Conservation (phyloP, 2,329 filamentous ascomycete species). For the Aspergillus sp. region DNA sequence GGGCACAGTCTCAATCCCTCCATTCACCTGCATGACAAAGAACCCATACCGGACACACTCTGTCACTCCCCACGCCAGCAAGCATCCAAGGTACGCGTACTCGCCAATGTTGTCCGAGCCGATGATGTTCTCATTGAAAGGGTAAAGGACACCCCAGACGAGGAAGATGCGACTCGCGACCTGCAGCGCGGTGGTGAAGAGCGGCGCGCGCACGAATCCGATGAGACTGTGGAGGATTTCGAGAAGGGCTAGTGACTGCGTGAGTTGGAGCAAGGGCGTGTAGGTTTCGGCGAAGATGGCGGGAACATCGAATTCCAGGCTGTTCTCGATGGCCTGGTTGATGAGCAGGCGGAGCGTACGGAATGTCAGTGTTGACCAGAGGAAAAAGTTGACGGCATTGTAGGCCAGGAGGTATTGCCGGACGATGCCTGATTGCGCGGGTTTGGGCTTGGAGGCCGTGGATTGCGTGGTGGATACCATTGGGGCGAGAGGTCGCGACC, state of each 20-base stretch:
- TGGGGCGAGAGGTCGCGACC: background rate
- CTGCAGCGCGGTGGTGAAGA: conserved; percentile 87
- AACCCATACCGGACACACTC: conserved; percentile 93
- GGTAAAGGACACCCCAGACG: conserved; percentile 80
- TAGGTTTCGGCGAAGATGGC: conserved; percentile 53
- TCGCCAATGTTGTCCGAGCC: conserved; percentile 40
- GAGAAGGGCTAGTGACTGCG: conserved; percentile 80
- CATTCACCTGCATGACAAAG: conserved; percentile 71
- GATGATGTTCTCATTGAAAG: conserved; percentile 63
- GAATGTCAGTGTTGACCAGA: conserved; percentile 79
- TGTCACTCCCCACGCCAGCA: conserved; percentile 85
- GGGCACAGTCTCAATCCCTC: conserved; percentile 60
- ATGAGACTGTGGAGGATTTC: conserved; percentile 82
- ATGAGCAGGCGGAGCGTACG: conserved; percentile 65
- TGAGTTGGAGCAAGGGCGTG: conserved; percentile 56
- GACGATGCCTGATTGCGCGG: conserved; percentile 53
- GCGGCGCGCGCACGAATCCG: conserved; percentile 81
- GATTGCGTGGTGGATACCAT: conserved; percentile 13
- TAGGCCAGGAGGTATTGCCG: conserved; percentile 78
- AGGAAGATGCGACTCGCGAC: conserved; percentile 85
- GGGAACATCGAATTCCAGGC: conserved; percentile 42
- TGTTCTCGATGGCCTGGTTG: conserved; percentile 49
- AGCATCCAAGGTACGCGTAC: conserved; percentile 52
- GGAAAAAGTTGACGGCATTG: conserved; percentile 75
- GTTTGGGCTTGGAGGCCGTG: conserved; percentile 18